phyloP scores from a whole-genome alignment of 2,329 filamentous ascomycete genomes.

The Trichoderma semiorbis region DNA sequence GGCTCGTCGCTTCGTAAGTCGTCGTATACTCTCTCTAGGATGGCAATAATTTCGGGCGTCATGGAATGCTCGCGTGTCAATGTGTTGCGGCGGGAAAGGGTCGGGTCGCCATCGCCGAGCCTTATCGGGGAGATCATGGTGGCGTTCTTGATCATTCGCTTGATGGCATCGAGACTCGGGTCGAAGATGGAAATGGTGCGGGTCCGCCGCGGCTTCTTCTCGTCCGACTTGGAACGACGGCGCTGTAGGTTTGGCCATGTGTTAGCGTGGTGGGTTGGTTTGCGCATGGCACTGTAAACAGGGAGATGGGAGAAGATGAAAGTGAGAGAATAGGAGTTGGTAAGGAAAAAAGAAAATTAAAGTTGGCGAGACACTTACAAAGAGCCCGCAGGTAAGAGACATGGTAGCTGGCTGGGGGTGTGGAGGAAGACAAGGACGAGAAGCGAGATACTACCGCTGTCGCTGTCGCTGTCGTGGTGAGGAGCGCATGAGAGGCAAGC shows the following conservation, averaged over 20 bases:
- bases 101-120: neutral
- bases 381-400: slow-evolving; percentile 25
- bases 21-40: slow-evolving; percentile 48
- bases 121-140: slow-evolving; percentile 28
- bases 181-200: slow-evolving; percentile 41
- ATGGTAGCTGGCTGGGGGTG: slow-evolving; percentile 17
- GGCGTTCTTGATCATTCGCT: slow-evolving; percentile 34
- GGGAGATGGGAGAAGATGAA: neutral
- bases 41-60: slow-evolving; percentile 46
- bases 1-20: slow-evolving; percentile 37
- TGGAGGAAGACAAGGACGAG: neutral
- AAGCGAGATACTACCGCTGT: neutral
- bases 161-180: slow-evolving; percentile 28
- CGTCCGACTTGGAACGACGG: slow-evolving; percentile 21
- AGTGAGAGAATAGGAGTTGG: neutral
- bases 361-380: slow-evolving; percentile 22
- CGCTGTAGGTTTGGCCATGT: slow-evolving; percentile 18
- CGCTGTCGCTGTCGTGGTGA: neutral
- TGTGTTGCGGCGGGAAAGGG: slow-evolving; percentile 19
- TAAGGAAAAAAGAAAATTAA: neutral
- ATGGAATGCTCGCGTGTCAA: slow-evolving; percentile 31
- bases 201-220: slow-evolving; percentile 30
- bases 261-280: slow-evolving; percentile 4
- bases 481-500: slow-evolving; percentile 14
- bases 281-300: neutral